Percentiles rank a stretch among this genome's conserved stretches.
Evolutionary conservation across 2,329 filamentous ascomycete genomes (phyloP).

Genomic region (Aplosporella prunicola): DNA sequence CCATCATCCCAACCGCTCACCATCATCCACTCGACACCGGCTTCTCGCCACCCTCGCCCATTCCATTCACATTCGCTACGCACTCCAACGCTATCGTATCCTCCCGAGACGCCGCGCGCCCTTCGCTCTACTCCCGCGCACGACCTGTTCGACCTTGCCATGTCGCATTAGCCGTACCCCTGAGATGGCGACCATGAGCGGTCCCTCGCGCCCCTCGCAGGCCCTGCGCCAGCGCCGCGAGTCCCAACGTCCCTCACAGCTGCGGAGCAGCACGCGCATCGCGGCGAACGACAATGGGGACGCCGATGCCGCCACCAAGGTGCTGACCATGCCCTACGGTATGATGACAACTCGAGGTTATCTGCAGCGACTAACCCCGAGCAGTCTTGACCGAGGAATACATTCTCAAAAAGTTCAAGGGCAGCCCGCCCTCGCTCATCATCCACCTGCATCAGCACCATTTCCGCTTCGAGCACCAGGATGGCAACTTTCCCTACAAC

Average conservation of each 20-base stretch:
- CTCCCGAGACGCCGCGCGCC: no score
- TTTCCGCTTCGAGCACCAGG: slow-evolving; percentile 80
- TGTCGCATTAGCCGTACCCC: no score
- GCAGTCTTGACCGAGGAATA: slow-evolving; percentile 64
- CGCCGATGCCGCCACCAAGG: slow-evolving; percentile 19
- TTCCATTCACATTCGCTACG: no score
- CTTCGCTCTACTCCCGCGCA: no score
- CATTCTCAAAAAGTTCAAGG: slow-evolving; percentile 72
- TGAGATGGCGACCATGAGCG: slow-evolving; percentile 18
- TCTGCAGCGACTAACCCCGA: not conserved
- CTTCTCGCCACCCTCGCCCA: not conserved
- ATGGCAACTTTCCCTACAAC: slow-evolving; percentile 83
- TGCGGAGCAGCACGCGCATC: slow-evolving; percentile 10
- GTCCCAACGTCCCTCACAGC: slow-evolving; percentile 30
- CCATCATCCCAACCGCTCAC: no score
- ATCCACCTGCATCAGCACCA: slow-evolving; percentile 77
- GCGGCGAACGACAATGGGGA: slow-evolving; percentile 22
- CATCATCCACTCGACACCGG: no score
- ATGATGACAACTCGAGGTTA: slow-evolving; percentile 6
- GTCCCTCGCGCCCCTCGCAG: slow-evolving; percentile 28
- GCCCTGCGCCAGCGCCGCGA: slow-evolving; percentile 35
- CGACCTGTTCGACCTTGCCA: no score
- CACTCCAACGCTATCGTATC: no score
- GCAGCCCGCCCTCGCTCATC: slow-evolving; percentile 68
- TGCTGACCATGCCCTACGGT: slow-evolving; percentile 24